A percentile compares a stretch with the other conserved stretches of the same genome.
Evolutionary conservation across 257 asterid genomes (phyloP).

Genomic region (Petunia secreta): DNA sequence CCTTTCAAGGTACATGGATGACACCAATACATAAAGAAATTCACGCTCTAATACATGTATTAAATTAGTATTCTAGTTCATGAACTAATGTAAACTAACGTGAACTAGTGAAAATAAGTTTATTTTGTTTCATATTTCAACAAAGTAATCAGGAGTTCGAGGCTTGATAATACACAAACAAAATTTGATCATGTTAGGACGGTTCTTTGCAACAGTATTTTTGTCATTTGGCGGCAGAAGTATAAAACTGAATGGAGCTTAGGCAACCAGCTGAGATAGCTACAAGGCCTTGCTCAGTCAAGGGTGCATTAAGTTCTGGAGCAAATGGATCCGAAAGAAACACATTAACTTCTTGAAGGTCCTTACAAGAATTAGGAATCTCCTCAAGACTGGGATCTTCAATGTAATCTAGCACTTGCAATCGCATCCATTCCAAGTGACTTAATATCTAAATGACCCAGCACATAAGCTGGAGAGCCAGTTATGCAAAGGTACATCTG

Average conservation of each 20-base stretch:
- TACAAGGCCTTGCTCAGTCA: constrained; percentile 12
- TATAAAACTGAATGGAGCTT: constrained; percentile 27
- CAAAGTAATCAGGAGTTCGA: constrained; percentile 8
- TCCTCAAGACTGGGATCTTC: constrained; percentile 25
- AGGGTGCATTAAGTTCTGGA: not conserved
- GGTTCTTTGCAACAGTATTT: constrained; percentile 14
- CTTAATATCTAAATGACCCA: not conserved
- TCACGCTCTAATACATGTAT: no score
- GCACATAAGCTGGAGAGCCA: not conserved
- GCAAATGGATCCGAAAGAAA: constrained; percentile 1
- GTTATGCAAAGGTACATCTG: no score
- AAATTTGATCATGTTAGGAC: constrained; percentile 3
- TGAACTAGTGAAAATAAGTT: no score
- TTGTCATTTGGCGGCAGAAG: constrained; percentile 28
- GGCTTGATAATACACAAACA: constrained; percentile 18
- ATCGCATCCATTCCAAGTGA: not conserved
- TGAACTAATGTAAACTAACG: no score
- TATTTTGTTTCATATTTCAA: no score
- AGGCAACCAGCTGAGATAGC: constrained; percentile 24
- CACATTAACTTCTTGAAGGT: constrained; percentile 16
- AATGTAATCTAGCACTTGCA: constrained; percentile 31
- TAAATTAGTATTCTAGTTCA: no score
- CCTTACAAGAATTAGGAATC: constrained; percentile 23
- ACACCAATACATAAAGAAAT: no score
- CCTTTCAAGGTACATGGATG: no score